Evolutionary conservation across 1,284 basidiomycete species (phyloP).

Genomic region (Puccinia hordei): DNA sequence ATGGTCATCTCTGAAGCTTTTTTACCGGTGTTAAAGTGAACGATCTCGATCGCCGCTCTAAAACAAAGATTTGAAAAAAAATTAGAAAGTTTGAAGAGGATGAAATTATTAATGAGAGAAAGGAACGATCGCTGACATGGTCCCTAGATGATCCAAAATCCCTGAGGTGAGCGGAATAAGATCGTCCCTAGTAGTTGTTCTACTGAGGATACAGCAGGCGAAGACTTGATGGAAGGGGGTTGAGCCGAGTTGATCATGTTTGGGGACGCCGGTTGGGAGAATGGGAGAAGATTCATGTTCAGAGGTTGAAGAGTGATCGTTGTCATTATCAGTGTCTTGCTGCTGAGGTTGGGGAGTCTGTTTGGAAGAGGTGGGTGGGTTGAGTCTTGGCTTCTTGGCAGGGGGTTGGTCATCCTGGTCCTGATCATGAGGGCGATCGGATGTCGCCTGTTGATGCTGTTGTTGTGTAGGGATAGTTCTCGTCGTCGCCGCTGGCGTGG

Average conservation of each 20-base stretch:
- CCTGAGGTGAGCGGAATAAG: background rate
- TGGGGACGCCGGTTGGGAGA: background rate
- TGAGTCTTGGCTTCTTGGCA: background rate
- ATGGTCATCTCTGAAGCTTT: background rate
- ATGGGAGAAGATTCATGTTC: background rate
- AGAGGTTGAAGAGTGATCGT: background rate
- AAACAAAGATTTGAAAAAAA: background rate
- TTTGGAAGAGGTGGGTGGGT: background rate
- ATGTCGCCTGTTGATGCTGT: background rate
- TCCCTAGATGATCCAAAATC: background rate
- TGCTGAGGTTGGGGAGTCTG: background rate
- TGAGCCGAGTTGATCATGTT: background rate
- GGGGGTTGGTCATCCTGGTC: background rate
- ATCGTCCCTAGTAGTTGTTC: background rate
- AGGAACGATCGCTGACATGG: slow-evolving; percentile 13
- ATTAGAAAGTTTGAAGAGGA: background rate
- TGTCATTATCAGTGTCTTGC: background rate
- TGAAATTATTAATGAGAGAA: too few relatives aligned
- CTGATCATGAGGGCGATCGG: background rate
- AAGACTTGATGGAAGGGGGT: background rate
- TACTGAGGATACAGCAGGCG: background rate
- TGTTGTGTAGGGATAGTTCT: background rate
- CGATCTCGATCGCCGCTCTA: slow-evolving; percentile 8
- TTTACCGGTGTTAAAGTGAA: background rate
- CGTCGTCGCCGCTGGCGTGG: too few relatives aligned